A percentile compares a stretch with the other conserved stretches of the same genome.
These are phyloP conservation scores for Laetiporus sulphureus DNA, from an alignment of 1,284 basidiomycete genomes.

Conservation along the genomic window DNA sequence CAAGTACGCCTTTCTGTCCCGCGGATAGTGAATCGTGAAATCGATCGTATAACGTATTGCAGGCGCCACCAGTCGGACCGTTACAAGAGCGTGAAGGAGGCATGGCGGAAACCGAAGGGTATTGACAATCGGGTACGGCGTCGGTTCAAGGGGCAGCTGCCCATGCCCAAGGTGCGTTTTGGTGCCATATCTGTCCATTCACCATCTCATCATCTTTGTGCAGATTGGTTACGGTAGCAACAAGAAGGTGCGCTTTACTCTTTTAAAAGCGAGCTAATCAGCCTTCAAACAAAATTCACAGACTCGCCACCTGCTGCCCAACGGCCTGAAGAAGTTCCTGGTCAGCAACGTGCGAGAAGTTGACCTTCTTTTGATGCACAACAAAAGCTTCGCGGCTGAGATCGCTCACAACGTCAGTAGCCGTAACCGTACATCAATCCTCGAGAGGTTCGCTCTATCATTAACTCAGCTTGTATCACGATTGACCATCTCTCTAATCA, in stretches of 20 bases:
- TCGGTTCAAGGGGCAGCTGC: slow-evolving; percentile 91
- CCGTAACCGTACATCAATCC: slow-evolving; percentile 91
- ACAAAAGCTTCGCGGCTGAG: slow-evolving; percentile 93
- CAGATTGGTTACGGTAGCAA: slow-evolving; percentile 85
- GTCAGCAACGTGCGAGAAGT: slow-evolving; percentile 90
- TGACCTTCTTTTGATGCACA: slow-evolving; percentile 96
- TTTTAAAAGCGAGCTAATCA: not conserved
- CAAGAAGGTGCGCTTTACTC: slow-evolving; percentile 46
- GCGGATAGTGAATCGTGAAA: slow-evolving; percentile 1
- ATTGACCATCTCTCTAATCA: slow-evolving; percentile 22
- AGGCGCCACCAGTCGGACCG: slow-evolving; percentile 97
- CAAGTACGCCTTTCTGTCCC: slow-evolving; percentile 58
- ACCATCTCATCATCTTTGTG: slow-evolving; percentile 6
- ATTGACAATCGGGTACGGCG: slow-evolving; percentile 94
- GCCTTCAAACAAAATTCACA: slow-evolving; percentile 15
- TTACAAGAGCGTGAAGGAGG: slow-evolving; percentile 91
- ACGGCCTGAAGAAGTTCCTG: slow-evolving; percentile 90
- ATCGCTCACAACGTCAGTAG: slow-evolving; percentile 97
- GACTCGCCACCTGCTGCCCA: slow-evolving; percentile 93
- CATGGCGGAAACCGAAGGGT: slow-evolving; percentile 98
- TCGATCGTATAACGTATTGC: slow-evolving; percentile 21
- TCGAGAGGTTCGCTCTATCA: slow-evolving; percentile 57
- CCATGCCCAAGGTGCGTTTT: slow-evolving; percentile 84
- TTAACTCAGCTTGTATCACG: not conserved
- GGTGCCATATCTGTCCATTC: not conserved